Percentiles rank a stretch among this genome's conserved stretches.
These are phyloP conservation scores for Spatholobus suberectus DNA, from an alignment of 306 rosid species.

Conservation along the genomic window DNA sequence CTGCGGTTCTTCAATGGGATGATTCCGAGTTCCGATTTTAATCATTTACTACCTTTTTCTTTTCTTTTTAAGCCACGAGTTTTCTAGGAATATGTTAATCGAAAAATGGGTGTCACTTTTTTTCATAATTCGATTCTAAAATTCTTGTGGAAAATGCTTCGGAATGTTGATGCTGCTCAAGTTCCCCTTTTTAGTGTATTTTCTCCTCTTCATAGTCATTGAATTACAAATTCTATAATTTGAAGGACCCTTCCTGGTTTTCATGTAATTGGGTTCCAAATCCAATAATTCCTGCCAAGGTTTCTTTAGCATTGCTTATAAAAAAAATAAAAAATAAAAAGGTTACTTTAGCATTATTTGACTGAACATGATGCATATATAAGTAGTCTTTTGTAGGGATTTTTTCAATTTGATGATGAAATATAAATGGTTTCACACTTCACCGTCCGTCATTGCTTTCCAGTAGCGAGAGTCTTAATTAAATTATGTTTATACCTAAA, in stretches of 20 bases:
- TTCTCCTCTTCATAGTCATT: not conserved
- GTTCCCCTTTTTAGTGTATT: not conserved
- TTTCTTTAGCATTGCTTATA: too few relatives aligned
- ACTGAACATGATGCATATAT: not conserved
- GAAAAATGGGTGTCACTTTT: not conserved
- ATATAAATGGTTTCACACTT: too few relatives aligned
- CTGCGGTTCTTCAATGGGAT: conserved; percentile 97
- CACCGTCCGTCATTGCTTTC: too few relatives aligned
- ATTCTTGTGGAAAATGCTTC: not conserved
- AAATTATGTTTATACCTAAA: too few relatives aligned
- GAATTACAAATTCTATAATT: not conserved
- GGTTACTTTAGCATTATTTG: too few relatives aligned
- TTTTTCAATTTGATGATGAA: too few relatives aligned
- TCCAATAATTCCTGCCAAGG: not conserved
- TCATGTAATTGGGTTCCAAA: not conserved
- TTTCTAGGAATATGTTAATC: conserved; percentile 10
- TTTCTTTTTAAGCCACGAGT: not conserved
- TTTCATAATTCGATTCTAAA: not conserved
- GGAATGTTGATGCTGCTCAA: not conserved
- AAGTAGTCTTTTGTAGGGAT: not conserved
- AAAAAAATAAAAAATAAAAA: too few relatives aligned
- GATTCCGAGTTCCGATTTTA: conserved; percentile 67
- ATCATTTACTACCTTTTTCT: not conserved
- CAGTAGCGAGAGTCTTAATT: too few relatives aligned
- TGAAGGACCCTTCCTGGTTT: not conserved